These are phyloP conservation scores for Wickerhamomyces sp. DNA, from an alignment of 1,139 yeast species.

Conservation along the genomic window DNA sequence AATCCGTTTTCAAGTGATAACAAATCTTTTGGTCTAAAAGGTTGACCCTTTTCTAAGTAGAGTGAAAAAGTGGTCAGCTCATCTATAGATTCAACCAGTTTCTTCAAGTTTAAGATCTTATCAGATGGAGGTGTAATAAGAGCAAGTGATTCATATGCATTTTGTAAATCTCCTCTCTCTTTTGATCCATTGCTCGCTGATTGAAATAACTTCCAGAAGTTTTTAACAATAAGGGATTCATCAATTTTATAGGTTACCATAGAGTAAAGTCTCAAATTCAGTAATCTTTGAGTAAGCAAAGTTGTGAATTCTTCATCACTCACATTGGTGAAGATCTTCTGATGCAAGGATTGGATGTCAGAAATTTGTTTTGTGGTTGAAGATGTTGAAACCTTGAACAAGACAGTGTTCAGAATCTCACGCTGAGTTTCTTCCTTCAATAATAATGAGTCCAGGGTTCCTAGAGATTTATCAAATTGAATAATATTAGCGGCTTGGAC, in stretches of 20 bases:
- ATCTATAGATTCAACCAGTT: conserved; percentile 34
- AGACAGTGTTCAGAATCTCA: not conserved
- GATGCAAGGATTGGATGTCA: not conserved
- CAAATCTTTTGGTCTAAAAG: conserved; percentile 35
- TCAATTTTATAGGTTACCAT: conserved; percentile 21
- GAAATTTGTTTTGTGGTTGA: not conserved
- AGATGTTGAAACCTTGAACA: not conserved
- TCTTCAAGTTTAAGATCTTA: conserved; percentile 30
- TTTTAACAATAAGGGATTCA: conserved; percentile 24
- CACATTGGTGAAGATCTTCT: conserved; percentile 24
- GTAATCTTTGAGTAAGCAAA: conserved; percentile 35
- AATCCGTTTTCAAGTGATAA: conserved; percentile 28
- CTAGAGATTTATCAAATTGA: not conserved
- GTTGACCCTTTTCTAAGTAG: conserved; percentile 31
- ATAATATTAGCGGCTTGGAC: conserved; percentile 1
- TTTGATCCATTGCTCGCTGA: conserved; percentile 46
- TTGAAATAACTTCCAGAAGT: conserved; percentile 53
- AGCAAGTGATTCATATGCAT: conserved; percentile 37
- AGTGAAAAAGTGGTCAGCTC: conserved; percentile 32
- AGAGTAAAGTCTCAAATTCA: conserved; percentile 35
- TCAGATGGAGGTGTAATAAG: conserved; percentile 33
- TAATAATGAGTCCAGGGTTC: not conserved
- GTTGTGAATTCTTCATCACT: conserved; percentile 28
- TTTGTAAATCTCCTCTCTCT: conserved; percentile 40
- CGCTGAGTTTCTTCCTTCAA: not conserved